Evolutionary conservation across 495 filamentous ascomycete species (phyloP).

Genomic region (Lindgomyces ingoldianus): DNA sequence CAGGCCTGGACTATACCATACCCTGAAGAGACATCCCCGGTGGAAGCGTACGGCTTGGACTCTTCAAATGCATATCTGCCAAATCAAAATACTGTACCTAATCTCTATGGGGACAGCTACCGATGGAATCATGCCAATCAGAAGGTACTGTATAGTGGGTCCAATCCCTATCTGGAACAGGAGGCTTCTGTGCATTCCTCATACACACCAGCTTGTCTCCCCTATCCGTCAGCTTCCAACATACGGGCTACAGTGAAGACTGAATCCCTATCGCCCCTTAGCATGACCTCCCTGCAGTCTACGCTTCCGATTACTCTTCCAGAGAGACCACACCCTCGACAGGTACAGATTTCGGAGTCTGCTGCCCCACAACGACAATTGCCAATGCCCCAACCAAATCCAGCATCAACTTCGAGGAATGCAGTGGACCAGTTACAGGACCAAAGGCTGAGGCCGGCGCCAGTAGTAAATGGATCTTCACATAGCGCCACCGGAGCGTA

Average conservation of each 20-base stretch:
- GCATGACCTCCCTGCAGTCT: slow-evolving; percentile 41
- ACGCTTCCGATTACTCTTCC: slow-evolving; percentile 33
- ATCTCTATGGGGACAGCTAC: slow-evolving; percentile 19
- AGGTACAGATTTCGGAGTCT: neutral
- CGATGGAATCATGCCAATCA: slow-evolving; percentile 12
- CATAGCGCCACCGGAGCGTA: neutral
- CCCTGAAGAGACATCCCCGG: slow-evolving; percentile 32
- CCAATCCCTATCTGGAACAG: slow-evolving; percentile 16
- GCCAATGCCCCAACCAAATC: slow-evolving; percentile 31
- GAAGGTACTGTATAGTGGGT: slow-evolving; percentile 3
- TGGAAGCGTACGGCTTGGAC: slow-evolving; percentile 28
- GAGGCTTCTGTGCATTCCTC: slow-evolving; percentile 5
- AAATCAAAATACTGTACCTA: slow-evolving; percentile 8
- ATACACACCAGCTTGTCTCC: slow-evolving; percentile 1
- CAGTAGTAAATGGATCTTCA: slow-evolving; percentile 7
- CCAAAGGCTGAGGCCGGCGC: slow-evolving; percentile 22
- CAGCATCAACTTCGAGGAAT: slow-evolving; percentile 10
- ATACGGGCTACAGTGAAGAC: slow-evolving; percentile 25
- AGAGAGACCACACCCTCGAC: slow-evolving; percentile 3
- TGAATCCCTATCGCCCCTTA: slow-evolving; percentile 37
- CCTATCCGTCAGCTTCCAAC: slow-evolving; percentile 12
- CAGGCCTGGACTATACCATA: slow-evolving; percentile 24
- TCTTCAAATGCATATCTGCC: slow-evolving; percentile 10
- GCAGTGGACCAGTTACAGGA: slow-evolving; percentile 27
- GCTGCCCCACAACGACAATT: slow-evolving; percentile 25